phyloP scores from a whole-genome alignment of 495 filamentous ascomycete species.

The Tuber brumale region DNA sequence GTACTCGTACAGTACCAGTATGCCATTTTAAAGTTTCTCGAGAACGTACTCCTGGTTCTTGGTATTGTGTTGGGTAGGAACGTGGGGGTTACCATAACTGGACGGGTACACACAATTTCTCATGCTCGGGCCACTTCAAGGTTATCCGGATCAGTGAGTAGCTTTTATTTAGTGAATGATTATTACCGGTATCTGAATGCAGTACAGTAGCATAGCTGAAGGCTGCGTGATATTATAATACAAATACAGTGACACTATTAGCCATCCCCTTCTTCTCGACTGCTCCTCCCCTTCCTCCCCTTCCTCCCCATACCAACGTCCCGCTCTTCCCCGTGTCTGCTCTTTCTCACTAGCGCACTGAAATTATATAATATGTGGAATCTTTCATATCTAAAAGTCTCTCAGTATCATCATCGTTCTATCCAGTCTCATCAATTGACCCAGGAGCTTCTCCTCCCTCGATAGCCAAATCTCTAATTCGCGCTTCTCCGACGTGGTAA shows the following conservation, averaged over 20 bases:
- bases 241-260: neutral
- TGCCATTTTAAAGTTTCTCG: neutral
- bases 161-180: neutral
- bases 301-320: neutral
- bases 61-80: neutral
- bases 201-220: neutral
- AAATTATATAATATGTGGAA: neutral
- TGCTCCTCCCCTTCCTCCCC: too few species aligned
- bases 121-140: neutral
- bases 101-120: neutral
- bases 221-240: neutral
- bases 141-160: neutral
- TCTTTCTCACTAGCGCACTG: neutral
- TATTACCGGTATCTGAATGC: neutral
- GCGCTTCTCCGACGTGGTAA: slow-evolving; percentile 61
- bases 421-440: slow-evolving; percentile 71
- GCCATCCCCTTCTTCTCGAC: neutral
- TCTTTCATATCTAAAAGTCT: slow-evolving; percentile 56
- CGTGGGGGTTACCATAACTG: neutral
- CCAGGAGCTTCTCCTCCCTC: slow-evolving; percentile 67
- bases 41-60: neutral
- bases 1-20: too few species aligned
- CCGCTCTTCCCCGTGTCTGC: neutral
- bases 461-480: slow-evolving; percentile 61
- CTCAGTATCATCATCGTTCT: slow-evolving; percentile 73